Evolutionary conservation across 140 eudicot genomes (phyloP), one percentile per base, ranked within the genome.

Genomic region (Stevia rebaudiana): DNA sequence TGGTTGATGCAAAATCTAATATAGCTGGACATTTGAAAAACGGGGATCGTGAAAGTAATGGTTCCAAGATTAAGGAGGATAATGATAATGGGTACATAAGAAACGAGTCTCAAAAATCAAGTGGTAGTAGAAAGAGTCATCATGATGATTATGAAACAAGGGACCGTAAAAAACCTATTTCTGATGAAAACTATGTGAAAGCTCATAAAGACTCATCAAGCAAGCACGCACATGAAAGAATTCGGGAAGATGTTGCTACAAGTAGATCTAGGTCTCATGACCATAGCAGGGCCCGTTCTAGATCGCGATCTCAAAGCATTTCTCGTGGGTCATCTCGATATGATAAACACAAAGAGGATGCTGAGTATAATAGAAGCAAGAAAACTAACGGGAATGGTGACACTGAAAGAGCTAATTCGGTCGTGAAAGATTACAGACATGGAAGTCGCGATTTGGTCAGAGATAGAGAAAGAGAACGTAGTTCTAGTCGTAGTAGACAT

Each of bases 381-480:
- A 81, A 68, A 54, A 43, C 21, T 33, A 51, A 43, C 3, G 49
- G 61, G 51, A 84, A 67, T 48, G 69, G 70, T 51, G 83, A 76
- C 41, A 75, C 52, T 68, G 95, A 85, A 30, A 72, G 76, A 53
- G 12, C 61, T 21, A 39, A 28, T 70, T 22, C 57, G 63, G 61
- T 22, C 46, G 43, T 40, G 39, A 67, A 47, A 56, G 81, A 73
- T 17, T 70, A 87, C 68, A 46, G 80, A 63, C 83, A 60, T 42
- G 82, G 77, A 36, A 79, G 94, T 71, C 76, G 89, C 64, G 96
- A 90, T 65, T 54, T 16, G 8, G 30, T 49, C 2, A 75, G 78
- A 59, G 94, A 79, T 52, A 85, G 50, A 69, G 90, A 78, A 74
- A 82, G 88, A 67, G 95, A 87, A 51, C 84, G 73, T 68, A 86